Evolutionary conservation across 1,284 basidiomycete species (phyloP), one percentile per base, ranked within the genome.

Genomic region (Rhodotorula sp.): DNA sequence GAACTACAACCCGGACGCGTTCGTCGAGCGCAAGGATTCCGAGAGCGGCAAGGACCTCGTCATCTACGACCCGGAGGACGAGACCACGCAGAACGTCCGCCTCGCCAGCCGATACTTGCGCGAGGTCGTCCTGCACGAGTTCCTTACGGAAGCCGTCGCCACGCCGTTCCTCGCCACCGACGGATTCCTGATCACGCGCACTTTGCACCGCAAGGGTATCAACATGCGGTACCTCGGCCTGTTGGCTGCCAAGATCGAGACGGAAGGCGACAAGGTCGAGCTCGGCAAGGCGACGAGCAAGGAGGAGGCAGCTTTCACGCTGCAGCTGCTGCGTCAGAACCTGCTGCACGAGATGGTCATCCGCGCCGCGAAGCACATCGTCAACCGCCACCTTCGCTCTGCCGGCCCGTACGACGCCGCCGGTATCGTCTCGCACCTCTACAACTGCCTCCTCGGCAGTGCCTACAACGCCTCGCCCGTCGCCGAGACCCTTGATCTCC

Each of bases 201-300:
- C 82, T 69, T 78, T 86, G 74, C 85, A 86, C 78, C 77, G 79
- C 42, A 81, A 83, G 57, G 85, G 85, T 78, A 84, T 86, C 82
- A 86, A 86, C 80, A 83, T 86, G 76, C 82, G 85, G n/a, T 86
- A 86, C 80, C 82, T 86, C 49, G 85, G 85, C 62, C 77, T 80
- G 51, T 77, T 84, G 42, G 81, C 80, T 24, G 80, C 81, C 53
- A 76, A 80, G 48, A 82, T 82, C 76, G 80, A 81, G 24, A 69
- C 72, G 68, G 79, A 77, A 45, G 73, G 76, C 61, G 64, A 78
- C 33, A 80, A 79, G 60, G 75, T 78, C 59, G 78, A 80, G 46
- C 51, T 37, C 22, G 64, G 60, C 60, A 70, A 68, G 63, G 14
- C 37, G 26, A 33, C 18, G 24, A 72, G 54, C 64, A 64, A 67